phyloP scores from a whole-genome alignment of 106 monocot genomes.

The Apostasia shenzhenica region DNA sequence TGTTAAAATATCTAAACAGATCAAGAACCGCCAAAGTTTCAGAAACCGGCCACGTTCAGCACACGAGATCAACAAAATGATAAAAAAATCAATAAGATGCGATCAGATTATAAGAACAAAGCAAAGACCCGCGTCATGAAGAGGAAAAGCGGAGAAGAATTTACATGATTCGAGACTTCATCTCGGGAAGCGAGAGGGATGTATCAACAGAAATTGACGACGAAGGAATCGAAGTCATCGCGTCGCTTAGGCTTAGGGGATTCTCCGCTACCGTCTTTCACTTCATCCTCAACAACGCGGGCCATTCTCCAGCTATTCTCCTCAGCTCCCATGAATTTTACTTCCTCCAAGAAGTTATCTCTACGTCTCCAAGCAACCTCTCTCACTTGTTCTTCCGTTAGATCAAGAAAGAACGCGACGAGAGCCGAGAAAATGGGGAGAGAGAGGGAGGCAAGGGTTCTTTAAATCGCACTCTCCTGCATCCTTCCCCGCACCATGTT shows the following conservation, averaged over 20 bases:
- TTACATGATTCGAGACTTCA: constrained; percentile 54
- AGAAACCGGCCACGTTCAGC: too few species aligned
- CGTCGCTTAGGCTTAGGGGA: neutral
- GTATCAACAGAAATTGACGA: constrained; percentile 54
- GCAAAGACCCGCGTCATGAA: neutral
- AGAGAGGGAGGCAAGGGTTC: too few species aligned
- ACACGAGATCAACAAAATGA: too few species aligned
- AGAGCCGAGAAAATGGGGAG: too few species aligned
- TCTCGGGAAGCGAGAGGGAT: constrained; percentile 38
- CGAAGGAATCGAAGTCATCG: constrained; percentile 28
- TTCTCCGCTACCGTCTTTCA: too few species aligned
- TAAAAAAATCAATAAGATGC: too few species aligned
- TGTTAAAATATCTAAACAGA: too few species aligned
- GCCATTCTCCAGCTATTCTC: constrained; percentile 1
- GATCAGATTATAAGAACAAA: too few species aligned
- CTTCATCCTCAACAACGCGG: neutral
- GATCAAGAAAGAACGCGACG: neutral
- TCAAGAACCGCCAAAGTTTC: too few species aligned
- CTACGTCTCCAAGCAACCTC: neutral
- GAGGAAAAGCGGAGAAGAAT: neutral
- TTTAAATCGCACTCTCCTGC: too few species aligned
- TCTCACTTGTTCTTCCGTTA: neutral
- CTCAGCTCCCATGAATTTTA: constrained; percentile 13
- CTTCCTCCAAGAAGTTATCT: neutral
- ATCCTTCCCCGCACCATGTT: too few species aligned